These are phyloP conservation scores for Lantana camara DNA, from an alignment of 257 asterid species.

Conservation along the genomic window DNA sequence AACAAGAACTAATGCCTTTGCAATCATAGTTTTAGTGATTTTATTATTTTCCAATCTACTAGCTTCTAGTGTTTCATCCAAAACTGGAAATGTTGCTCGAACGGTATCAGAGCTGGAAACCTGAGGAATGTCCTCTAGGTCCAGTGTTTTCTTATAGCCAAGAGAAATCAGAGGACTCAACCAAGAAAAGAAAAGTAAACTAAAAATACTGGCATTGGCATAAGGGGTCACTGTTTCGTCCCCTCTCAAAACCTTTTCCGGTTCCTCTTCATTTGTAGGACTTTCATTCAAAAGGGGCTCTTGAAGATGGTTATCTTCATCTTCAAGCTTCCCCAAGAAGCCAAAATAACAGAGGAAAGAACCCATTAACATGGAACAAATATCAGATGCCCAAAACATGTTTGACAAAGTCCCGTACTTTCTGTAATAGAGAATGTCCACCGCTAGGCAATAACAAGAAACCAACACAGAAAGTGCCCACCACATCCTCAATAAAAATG, in stretches of 20 bases:
- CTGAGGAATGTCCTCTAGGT: constrained; percentile 3
- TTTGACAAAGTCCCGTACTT: constrained; percentile 31
- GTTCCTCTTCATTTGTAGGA: constrained; percentile 36
- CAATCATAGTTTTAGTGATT: background rate
- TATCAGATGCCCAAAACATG: constrained; percentile 48
- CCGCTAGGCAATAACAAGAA: constrained; percentile 31
- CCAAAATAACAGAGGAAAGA: constrained; percentile 41
- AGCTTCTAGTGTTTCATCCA: background rate
- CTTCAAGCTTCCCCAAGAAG: constrained; percentile 24
- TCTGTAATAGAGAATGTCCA: constrained; percentile 40
- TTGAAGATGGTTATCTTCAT: constrained; percentile 36
- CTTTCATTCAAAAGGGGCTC: constrained; percentile 48
- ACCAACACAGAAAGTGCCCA: constrained; percentile 28
- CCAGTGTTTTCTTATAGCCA: background rate
- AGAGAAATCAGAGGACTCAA: background rate
- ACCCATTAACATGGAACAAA: constrained; percentile 32
- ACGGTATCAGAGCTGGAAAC: background rate
- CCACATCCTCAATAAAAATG: constrained; percentile 47
- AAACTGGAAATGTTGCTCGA: background rate
- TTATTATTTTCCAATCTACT: background rate
- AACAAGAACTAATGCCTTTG: background rate
- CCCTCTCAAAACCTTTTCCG: background rate
- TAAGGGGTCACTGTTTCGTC: constrained; percentile 49
- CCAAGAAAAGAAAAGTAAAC: background rate
- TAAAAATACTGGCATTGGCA: background rate